Base-by-base conservation (phyloP, 2,329 filamentous ascomycete genomes). In the Endothia cerciana region DNA sequence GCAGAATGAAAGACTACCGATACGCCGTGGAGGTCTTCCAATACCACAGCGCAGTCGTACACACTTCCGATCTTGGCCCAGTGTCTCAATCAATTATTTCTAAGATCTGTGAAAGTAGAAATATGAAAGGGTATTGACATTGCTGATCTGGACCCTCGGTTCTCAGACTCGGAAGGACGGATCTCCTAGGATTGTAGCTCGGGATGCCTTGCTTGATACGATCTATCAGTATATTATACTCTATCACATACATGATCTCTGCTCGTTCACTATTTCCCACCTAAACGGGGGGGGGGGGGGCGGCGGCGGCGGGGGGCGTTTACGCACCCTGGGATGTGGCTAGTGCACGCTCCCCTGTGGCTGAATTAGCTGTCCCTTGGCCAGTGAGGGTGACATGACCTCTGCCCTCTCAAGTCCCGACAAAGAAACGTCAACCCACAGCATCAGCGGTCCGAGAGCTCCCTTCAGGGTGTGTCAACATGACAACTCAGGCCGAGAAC, bases 341-440 rank as follows among this genome's bases (percentile, higher is more conserved):
- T 58, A 17, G 36, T 40, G 55, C 19, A 3, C 33, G 10, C 22
- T 36, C 22, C n/a, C 11, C n/a, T 41, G 55, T 41, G 55, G 55
- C 55, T 58, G 53, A 57, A 40, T 40, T n/a, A 36, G 38, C 38
- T 40, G 55, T 19, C 30, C 36, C 36, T 22, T 57, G 22, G n/a
- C 45, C 10, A 25, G 1, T 3, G 45, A 49, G 22, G 17, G 13
- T 6, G 5, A 49, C 28, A 36, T 36, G 47, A 51, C 36, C 36
- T 40, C 38, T 38, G 19, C 3, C 22, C 28, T 25, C 28, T 51
- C 25, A 17, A 51, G 13, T 28, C 47, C 28, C 47, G 28, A 25
- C 25, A 51, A 25, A 51, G 13, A 51, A 51, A 51, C 22, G 28
- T 6, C 25, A 30, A 7, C 13, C 3, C 22, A 30, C 25, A 30